Conservation (phyloP, 2,329 filamentous ascomycete genomes). For the Xylariaceae sp. region DNA sequence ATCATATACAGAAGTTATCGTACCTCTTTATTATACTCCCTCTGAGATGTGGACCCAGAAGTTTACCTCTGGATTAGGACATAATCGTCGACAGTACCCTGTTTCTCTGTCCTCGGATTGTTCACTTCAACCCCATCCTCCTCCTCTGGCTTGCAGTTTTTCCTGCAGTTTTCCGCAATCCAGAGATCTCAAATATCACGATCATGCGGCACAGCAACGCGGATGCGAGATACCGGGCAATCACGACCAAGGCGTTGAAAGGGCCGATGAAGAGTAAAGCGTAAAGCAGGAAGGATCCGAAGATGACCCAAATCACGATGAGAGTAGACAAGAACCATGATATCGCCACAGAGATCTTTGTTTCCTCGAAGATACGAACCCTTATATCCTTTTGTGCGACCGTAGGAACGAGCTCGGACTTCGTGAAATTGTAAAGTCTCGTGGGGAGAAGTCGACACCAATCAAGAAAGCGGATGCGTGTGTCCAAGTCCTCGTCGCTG, state of each 20-base stretch:
- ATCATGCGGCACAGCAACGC: constrained; percentile 23
- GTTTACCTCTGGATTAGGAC: too few relatives aligned
- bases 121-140: too few relatives aligned
- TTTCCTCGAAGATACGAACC: constrained; percentile 7
- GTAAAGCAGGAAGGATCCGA: constrained; percentile 26
- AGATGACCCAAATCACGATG: constrained; percentile 25
- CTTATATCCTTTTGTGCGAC: constrained; percentile 9
- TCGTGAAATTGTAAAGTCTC: constrained; percentile 3
- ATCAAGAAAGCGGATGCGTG: background rate
- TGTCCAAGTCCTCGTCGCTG: background rate
- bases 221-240: constrained; percentile 23
- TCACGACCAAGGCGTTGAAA: constrained; percentile 21
- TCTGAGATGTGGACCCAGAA: too few relatives aligned
- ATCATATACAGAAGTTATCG: too few relatives aligned
- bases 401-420: constrained; percentile 10
- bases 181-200: constrained; percentile 26
- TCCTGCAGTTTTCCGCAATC: too few relatives aligned
- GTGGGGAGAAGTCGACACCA: constrained; percentile 9
- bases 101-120: too few relatives aligned
- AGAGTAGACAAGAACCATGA: constrained; percentile 21
- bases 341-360: constrained; percentile 8
- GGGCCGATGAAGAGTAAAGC: constrained; percentile 24
- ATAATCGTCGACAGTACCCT: too few relatives aligned
- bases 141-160: too few relatives aligned
- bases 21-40: too few relatives aligned